Percentiles rank a stretch among this genome's conserved stretches.
Conservation (phyloP, 2,329 filamentous ascomycete genomes). For the Neospermospora avenae region DNA sequence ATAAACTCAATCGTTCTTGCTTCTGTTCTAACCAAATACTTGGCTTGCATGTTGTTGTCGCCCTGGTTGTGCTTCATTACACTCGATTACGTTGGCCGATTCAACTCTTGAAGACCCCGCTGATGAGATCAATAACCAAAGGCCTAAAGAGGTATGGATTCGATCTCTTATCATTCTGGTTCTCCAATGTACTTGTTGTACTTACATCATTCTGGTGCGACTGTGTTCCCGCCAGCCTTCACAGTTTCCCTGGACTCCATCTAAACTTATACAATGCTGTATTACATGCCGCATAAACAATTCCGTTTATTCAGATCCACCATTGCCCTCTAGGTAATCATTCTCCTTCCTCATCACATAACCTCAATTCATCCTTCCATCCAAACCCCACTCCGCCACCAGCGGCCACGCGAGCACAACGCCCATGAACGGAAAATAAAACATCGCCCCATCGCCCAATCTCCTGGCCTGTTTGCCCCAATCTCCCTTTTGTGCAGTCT, state of each 20-base stretch:
- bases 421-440: conserved; percentile 22
- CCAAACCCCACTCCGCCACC: conserved; percentile 4
- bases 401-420: conserved; percentile 22
- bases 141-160: no score
- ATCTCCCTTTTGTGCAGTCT: conserved; percentile 18
- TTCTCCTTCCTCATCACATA: background rate
- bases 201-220: background rate
- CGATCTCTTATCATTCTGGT: no score
- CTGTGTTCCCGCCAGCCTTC: background rate
- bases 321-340: background rate
- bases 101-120: no score
- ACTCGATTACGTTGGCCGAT: no score
- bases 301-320: background rate
- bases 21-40: no score
- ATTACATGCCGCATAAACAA: background rate
- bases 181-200: no score
- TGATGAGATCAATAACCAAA: no score
- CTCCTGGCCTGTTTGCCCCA: conserved; percentile 18
- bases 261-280: background rate
- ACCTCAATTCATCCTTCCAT: conserved; percentile 12
- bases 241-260: background rate
- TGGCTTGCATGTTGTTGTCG: no score
- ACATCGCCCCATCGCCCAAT: conserved; percentile 16
- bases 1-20: no score
- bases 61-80: no score